Conservation (phyloP, 176 grass and related monocot species). For the Oryza glumipatula region DNA sequence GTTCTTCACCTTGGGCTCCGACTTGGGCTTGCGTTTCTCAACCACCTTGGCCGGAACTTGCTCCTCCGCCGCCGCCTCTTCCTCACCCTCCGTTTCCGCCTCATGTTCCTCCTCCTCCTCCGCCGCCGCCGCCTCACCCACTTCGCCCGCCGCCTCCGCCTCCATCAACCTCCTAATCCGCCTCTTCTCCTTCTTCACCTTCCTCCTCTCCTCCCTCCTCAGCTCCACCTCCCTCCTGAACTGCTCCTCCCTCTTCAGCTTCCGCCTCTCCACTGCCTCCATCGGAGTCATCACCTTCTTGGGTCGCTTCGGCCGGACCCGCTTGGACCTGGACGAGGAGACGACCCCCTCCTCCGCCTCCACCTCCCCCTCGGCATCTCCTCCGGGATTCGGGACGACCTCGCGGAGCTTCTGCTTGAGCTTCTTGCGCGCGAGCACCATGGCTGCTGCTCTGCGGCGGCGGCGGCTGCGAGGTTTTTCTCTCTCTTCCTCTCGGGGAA, state of each 20-base stretch:
- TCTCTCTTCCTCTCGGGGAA: background rate
- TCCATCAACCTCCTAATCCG: conserved; percentile 51
- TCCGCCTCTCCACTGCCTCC: background rate
- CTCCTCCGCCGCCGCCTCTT: no score
- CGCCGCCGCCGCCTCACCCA: background rate
- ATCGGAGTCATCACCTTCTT: conserved; percentile 28
- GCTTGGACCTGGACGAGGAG: conserved; percentile 55
- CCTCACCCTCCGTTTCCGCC: background rate
- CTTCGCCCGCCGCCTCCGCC: conserved; percentile 29
- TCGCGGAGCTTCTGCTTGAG: conserved; percentile 67
- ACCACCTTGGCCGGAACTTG: background rate
- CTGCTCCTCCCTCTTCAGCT: conserved; percentile 8
- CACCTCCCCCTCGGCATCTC: conserved; percentile 11
- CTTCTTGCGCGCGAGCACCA: conserved; percentile 92
- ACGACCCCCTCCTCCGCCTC: conserved; percentile 45
- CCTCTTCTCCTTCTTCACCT: conserved; percentile 64
- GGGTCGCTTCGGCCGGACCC: background rate
- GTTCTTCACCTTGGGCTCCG: background rate
- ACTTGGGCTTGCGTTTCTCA: background rate
- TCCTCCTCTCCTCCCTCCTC: conserved; percentile 51
- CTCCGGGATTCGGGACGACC: conserved; percentile 28
- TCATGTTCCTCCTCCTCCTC: conserved; percentile 17
- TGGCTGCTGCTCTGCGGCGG: conserved; percentile 18
- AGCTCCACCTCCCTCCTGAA: conserved; percentile 27
- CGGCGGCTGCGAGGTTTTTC: conserved; percentile 23